Percentiles rank a stretch among this genome's conserved stretches.
Evolutionary conservation across 116 monocot genomes (phyloP).

Genomic region (Dioscorea cayenensis): DNA sequence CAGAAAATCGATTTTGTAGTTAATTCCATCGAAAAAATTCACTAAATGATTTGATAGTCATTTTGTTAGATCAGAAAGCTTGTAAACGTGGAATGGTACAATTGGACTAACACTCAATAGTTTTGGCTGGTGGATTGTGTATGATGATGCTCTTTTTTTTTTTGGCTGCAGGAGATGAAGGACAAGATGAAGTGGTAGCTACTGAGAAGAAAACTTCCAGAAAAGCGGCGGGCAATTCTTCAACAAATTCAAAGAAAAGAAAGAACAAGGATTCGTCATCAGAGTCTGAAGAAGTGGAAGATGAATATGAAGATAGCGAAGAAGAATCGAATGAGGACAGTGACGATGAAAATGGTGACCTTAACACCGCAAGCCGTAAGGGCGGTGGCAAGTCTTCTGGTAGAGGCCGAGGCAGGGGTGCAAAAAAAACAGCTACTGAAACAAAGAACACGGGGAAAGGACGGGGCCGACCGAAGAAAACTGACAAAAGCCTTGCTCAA

Average conservation of each 20-base stretch:
- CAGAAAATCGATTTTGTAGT: too few relatives aligned
- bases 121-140: neutral
- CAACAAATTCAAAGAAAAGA: conserved; percentile 18
- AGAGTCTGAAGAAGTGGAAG: conserved; percentile 20
- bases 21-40: too few relatives aligned
- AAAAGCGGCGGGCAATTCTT: conserved; percentile 14
- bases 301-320: conserved; percentile 19
- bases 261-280: conserved; percentile 26
- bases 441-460: conserved; percentile 18
- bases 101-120: neutral
- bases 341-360: neutral
- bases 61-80: too few relatives aligned
- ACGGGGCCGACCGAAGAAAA: conserved; percentile 29
- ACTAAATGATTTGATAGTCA: too few relatives aligned
- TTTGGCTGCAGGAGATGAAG: conserved; percentile 11
- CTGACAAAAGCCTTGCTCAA: neutral
- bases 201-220: conserved; percentile 4
- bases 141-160: neutral
- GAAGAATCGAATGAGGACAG: conserved; percentile 18
- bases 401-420: conserved; percentile 30
- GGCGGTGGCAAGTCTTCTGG: conserved; percentile 16
- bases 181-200: neutral
- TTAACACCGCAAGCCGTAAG: conserved; percentile 9
- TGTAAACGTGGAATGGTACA: too few relatives aligned
- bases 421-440: conserved; percentile 10